Evolutionary conservation across 2,329 filamentous ascomycete species (phyloP), one percentile per base, ranked within the genome.

Genomic region (Myriosclerotinia scirpicola): DNA sequence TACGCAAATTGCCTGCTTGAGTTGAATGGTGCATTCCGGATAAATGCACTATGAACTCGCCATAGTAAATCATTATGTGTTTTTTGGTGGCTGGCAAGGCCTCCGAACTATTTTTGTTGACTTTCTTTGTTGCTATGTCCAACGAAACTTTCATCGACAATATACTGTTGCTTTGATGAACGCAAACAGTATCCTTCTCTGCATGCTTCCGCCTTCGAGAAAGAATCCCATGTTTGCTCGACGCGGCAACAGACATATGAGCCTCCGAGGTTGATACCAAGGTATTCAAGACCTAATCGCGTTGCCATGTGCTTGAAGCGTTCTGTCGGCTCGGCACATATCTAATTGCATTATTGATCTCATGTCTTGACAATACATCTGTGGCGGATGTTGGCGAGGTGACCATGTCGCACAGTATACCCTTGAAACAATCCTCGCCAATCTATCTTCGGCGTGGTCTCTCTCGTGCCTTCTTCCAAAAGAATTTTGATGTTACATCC

Each of bases 191-290:
- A 40, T 14, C 5, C 14, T 60, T 38, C 44, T 61, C 44, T 50
- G 58, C 44, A 26, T 12, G 14, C 34, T 52, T 38, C 44, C 58
- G 44, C 20, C 30, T 60, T 60, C 44, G 58, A 60, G 58, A 60
- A 61, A n/a, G n/a, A 50, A 40, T 48, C 26, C 30, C 44, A 50
- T 38, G 58, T 40, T 50, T 50, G 44, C n/a, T 38, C 20, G 7
- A 26, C 8, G 15, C 58, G 58, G 58, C 22, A 50, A 48, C 30
- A 11, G 36, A 12, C 58, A 40, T 50, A 17, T 17, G 26, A 38
- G 26, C n/a, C 58, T 38, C 44, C 44, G 34, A 38, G n/a, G 5
- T 12, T 17, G 17, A 36, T 12, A 17, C 17, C 17, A 38, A 48
- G 8, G 26, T 46, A 61, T 61, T 20, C 58, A 36, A 50, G n/a